A percentile compares a stretch with the other conserved stretches of the same genome.
Conservation (phyloP, 495 filamentous ascomycete species). For the Daldinia concentrica region DNA sequence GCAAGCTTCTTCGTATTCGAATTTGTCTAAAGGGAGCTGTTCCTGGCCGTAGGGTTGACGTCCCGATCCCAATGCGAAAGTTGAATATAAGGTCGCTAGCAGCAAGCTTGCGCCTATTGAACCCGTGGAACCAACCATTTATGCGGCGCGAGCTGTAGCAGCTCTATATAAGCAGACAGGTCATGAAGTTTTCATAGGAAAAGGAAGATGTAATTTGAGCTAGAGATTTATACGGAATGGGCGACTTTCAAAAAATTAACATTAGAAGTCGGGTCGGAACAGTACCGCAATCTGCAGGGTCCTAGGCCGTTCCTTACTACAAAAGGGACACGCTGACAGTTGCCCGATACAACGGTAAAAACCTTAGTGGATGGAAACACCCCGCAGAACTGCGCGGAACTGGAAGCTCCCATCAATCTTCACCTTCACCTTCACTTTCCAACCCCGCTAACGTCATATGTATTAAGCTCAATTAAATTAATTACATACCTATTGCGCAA, state of each 20-base stretch:
- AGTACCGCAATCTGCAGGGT: slow-evolving; percentile 27
- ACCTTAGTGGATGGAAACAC: slow-evolving; percentile 10
- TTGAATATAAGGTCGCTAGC: slow-evolving; percentile 27
- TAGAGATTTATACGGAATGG: not conserved
- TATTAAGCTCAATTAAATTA: slow-evolving; percentile 7
- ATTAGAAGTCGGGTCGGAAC: slow-evolving; percentile 11
- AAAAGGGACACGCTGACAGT: slow-evolving; percentile 14
- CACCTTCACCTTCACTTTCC: not conserved
- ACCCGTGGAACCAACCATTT: slow-evolving; percentile 17
- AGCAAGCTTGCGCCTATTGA: slow-evolving; percentile 36
- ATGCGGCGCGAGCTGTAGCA: slow-evolving; percentile 21
- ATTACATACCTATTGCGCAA: not conserved
- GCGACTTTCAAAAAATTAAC: not conserved
- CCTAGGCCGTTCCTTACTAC: slow-evolving; percentile 8
- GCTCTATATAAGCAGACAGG: slow-evolving; percentile 15
- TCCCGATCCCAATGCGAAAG: slow-evolving; percentile 16
- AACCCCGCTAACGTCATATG: slow-evolving; percentile 34
- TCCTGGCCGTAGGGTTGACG: slow-evolving; percentile 39
- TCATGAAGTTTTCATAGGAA: slow-evolving; percentile 26
- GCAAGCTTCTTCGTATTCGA: slow-evolving; percentile 53
- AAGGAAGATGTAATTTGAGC: not conserved
- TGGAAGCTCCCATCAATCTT: slow-evolving; percentile 19
- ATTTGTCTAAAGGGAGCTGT: slow-evolving; percentile 40
- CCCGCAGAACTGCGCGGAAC: slow-evolving; percentile 16
- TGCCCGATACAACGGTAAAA: slow-evolving; percentile 12